phyloP scores from a whole-genome alignment of 768 basidiomycete species.

The Tulasnella sp. region DNA sequence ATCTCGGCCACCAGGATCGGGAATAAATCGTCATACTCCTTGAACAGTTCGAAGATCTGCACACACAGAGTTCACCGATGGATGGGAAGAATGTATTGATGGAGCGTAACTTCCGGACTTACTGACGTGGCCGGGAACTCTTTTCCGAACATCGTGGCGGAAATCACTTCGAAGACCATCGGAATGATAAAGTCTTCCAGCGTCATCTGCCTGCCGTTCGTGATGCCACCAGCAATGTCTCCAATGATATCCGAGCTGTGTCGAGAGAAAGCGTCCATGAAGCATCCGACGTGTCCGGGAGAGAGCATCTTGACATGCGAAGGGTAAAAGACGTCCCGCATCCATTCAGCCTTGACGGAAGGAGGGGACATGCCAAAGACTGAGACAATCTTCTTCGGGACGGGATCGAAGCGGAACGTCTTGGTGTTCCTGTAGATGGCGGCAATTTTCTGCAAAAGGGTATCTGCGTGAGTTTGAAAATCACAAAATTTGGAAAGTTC shows the following conservation, averaged over 20 bases:
- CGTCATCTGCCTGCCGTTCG: neutral
- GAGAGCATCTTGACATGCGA: neutral
- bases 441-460: neutral
- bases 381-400: neutral
- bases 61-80: no score
- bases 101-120: neutral
- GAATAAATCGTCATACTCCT: slow-evolving; percentile 15
- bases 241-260: neutral
- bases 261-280: neutral
- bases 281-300: neutral
- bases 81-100: no score
- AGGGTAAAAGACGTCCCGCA: neutral
- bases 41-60: slow-evolving; percentile 6
- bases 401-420: slow-evolving; percentile 4
- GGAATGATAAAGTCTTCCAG: neutral
- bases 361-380: slow-evolving; percentile 12
- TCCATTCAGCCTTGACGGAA: neutral
- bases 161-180: slow-evolving; percentile 3
- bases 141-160: slow-evolving; percentile 13
- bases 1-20: slow-evolving; percentile 12
- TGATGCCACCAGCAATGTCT: neutral
- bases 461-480: no score
- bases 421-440: slow-evolving; percentile 9
- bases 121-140: slow-evolving; percentile 11
- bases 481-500: no score